A percentile compares a stretch with the other conserved stretches of the same genome.
Evolutionary conservation across 75 land plant genomes (phyloP).

Genomic region (Selaginella moellendorffii): DNA sequence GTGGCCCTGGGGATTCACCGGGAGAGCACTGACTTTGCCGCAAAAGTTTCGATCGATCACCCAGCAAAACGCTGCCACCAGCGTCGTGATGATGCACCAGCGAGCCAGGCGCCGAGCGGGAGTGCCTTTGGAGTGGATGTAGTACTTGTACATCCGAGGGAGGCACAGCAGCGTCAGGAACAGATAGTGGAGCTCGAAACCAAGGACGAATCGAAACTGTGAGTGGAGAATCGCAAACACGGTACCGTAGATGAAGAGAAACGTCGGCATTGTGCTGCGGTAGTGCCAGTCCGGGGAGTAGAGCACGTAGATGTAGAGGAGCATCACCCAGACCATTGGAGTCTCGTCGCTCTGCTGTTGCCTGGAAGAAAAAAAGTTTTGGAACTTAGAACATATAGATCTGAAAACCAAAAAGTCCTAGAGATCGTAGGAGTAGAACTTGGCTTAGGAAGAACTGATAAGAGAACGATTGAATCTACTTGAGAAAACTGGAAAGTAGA

Average conservation of each 20-base stretch:
- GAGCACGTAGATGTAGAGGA: conserved; percentile 74
- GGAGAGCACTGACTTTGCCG: conserved; percentile 29
- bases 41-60: conserved; percentile 48
- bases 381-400: background rate
- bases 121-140: conserved; percentile 48
- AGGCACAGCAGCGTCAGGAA: conserved; percentile 65
- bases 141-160: conserved; percentile 84
- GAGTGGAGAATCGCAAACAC: conserved; percentile 57
- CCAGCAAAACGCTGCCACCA: conserved; percentile 51
- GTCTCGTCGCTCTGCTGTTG: conserved; percentile 88
- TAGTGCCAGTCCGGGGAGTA: conserved; percentile 96
- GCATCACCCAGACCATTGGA: conserved; percentile 94
- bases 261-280: conserved; percentile 70
- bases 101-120: conserved; percentile 58
- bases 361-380: conserved; percentile 30
- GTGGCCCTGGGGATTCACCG: conserved; percentile 74
- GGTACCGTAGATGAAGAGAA: conserved; percentile 68
- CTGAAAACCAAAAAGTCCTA: background rate
- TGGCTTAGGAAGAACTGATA: background rate
- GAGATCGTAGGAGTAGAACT: background rate
- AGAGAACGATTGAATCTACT: too few relatives aligned
- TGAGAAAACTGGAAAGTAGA: background rate
- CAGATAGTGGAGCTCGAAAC: conserved; percentile 66
- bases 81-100: conserved; percentile 36
- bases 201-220: conserved; percentile 38